These are phyloP conservation scores for Fusarium sp. DNA, from an alignment of 2,329 filamentous ascomycete species.

Conservation along the genomic window DNA sequence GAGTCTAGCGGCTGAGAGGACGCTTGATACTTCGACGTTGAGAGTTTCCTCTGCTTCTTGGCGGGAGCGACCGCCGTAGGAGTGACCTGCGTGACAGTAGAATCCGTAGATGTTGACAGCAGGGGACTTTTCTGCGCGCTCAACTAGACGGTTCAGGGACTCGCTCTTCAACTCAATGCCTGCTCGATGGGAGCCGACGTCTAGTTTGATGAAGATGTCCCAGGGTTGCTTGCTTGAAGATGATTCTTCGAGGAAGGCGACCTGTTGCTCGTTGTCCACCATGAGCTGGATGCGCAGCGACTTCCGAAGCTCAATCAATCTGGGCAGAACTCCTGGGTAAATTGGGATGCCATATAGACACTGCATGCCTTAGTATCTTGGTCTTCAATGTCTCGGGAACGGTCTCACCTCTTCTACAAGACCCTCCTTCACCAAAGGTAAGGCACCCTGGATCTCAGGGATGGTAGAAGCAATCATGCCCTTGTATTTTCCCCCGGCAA, in stretches of 20 bases:
- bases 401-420: constrained; percentile 52
- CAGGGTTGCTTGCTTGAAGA: constrained; percentile 39
- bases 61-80: constrained; percentile 48
- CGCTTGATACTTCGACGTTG: constrained; percentile 47
- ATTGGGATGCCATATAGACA: constrained; percentile 56
- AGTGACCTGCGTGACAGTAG: constrained; percentile 54
- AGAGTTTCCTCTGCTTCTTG: constrained; percentile 48
- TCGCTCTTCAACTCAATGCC: constrained; percentile 46
- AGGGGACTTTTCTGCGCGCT: constrained; percentile 43
- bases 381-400: neutral
- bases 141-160: constrained; percentile 44
- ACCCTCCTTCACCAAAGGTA: constrained; percentile 54
- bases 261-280: constrained; percentile 52
- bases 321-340: constrained; percentile 48
- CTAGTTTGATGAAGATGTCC: constrained; percentile 53
- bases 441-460: constrained; percentile 52
- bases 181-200: constrained; percentile 51
- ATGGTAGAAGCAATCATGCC: constrained; percentile 56
- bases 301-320: constrained; percentile 45
- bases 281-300: constrained; percentile 51
- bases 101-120: constrained; percentile 50
- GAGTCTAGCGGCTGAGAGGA: constrained; percentile 47
- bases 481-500: constrained; percentile 51
- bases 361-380: constrained; percentile 23
- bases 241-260: constrained; percentile 45